These are phyloP conservation scores for Salix purpurea DNA, from an alignment of 345 rosid genomes.

Conservation along the genomic window DNA sequence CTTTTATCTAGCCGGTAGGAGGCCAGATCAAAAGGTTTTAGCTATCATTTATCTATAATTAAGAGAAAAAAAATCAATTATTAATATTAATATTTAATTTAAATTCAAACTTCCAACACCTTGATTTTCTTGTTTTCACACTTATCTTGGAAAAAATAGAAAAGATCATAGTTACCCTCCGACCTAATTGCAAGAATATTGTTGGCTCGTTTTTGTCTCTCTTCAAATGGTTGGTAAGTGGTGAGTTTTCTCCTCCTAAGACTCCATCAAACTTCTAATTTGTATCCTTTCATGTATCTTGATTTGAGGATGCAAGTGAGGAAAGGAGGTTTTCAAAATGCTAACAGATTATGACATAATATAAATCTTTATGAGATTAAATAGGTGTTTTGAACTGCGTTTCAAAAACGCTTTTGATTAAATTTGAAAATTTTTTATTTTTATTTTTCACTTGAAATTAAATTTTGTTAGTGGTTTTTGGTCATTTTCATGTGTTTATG, in stretches of 20 bases:
- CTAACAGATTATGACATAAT: background rate
- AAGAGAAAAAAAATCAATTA: background rate
- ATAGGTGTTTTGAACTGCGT: too few species aligned
- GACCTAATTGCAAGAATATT: slow-evolving; percentile 33
- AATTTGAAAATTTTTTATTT: too few species aligned
- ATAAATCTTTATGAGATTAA: background rate
- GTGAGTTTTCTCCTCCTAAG: slow-evolving; percentile 15
- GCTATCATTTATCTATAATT: background rate
- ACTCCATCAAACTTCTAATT: slow-evolving; percentile 28
- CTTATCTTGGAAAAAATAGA: slow-evolving; percentile 38
- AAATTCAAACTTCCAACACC: slow-evolving; percentile 17
- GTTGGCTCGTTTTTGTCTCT: slow-evolving; percentile 19
- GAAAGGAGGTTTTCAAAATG: background rate
- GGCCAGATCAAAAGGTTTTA: background rate
- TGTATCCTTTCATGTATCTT: background rate
- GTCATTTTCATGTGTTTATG: too few species aligned
- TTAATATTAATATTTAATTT: background rate
- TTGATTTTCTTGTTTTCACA: slow-evolving; percentile 2
- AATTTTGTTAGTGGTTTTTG: too few species aligned
- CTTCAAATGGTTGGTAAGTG: slow-evolving; percentile 8
- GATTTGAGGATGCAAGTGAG: slow-evolving; percentile 10
- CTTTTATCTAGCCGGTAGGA: background rate
- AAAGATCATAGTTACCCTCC: slow-evolving; percentile 22
- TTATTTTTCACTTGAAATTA: too few species aligned
- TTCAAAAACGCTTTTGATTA: too few species aligned